phyloP scores from a whole-genome alignment of 106 monocot species.

The Apostasia shenzhenica region DNA sequence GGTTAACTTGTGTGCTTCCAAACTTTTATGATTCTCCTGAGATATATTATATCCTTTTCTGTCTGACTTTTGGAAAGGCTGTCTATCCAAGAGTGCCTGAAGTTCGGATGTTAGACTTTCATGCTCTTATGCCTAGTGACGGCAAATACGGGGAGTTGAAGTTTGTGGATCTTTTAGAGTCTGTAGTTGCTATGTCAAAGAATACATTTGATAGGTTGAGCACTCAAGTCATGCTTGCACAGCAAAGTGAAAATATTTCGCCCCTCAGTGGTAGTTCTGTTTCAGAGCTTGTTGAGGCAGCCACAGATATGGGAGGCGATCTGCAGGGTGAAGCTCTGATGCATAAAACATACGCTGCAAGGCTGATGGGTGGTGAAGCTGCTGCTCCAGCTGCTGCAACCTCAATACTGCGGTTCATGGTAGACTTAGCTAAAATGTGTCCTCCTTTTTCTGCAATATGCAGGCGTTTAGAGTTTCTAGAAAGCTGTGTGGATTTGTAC shows the following conservation, averaged over 20 bases:
- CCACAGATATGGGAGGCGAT: slow-evolving; percentile 55
- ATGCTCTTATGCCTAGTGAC: slow-evolving; percentile 88
- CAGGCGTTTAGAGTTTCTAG: slow-evolving; percentile 83
- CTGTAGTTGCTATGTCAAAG: slow-evolving; percentile 86
- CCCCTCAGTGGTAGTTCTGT: slow-evolving; percentile 54
- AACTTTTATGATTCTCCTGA: slow-evolving; percentile 98
- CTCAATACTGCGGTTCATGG: slow-evolving; percentile 88
- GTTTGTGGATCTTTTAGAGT: slow-evolving; percentile 87
- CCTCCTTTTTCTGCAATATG: slow-evolving; percentile 83
- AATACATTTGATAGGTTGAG: slow-evolving; percentile 91
- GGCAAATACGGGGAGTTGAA: slow-evolving; percentile 78
- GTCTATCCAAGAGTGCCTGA: slow-evolving; percentile 96
- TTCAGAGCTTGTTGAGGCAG: slow-evolving; percentile 72
- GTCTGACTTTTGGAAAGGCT: slow-evolving; percentile 87
- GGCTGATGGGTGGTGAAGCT: slow-evolving; percentile 95
- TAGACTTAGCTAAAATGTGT: slow-evolving; percentile 92
- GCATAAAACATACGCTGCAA: slow-evolving; percentile 98
- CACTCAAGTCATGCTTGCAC: slow-evolving; percentile 66
- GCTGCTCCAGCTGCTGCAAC: slow-evolving; percentile 83
- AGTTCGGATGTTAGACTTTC: slow-evolving; percentile 96
- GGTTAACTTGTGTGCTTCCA: slow-evolving; percentile 71
- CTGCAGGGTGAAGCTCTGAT: slow-evolving; percentile 96
- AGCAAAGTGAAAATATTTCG: slow-evolving; percentile 68
- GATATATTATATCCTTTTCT: slow-evolving; percentile 94
- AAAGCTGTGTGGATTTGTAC: slow-evolving; percentile 94